Conservation (phyloP, 1,139 yeast genomes). For the Kurtzmaniella quercitrusa region DNA sequence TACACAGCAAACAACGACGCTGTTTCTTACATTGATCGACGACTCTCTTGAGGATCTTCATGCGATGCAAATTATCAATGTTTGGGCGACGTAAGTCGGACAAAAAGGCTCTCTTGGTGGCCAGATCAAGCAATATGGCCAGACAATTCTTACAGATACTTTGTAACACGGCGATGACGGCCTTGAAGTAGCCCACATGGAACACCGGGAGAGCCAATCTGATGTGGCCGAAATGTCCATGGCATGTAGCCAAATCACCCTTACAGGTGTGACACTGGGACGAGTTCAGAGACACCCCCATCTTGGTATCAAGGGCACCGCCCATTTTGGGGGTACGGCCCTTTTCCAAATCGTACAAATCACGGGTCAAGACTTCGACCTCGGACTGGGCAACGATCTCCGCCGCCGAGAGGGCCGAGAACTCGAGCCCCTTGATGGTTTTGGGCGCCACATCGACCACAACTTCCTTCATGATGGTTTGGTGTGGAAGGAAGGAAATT, state of each 20-base stretch:
- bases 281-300: constrained; percentile 91
- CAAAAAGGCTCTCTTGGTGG: constrained; percentile 62
- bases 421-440: constrained; percentile 84
- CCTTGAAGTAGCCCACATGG: constrained; percentile 95
- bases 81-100: constrained; percentile 81
- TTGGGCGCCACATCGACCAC: constrained; percentile 86
- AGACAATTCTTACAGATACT: constrained; percentile 92
- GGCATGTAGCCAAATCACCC: constrained; percentile 90
- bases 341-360: constrained; percentile 79
- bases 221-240: constrained; percentile 97
- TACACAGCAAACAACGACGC: constrained; percentile 83
- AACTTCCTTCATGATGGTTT: constrained; percentile 55
- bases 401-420: constrained; percentile 85
- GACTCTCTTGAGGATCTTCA: constrained; percentile 79
- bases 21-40: constrained; percentile 94
- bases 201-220: constrained; percentile 92
- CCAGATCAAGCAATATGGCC: constrained; percentile 68
- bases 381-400: constrained; percentile 93
- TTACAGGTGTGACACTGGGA: constrained; percentile 87
- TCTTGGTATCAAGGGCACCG: constrained; percentile 87
- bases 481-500: background rate
- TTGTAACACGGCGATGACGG: constrained; percentile 84
- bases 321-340: constrained; percentile 74
- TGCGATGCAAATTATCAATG: constrained; percentile 84
- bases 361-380: constrained; percentile 89